phyloP scores from a whole-genome alignment of 2,329 filamentous ascomycete species.

The Colletotrichum sp. region DNA sequence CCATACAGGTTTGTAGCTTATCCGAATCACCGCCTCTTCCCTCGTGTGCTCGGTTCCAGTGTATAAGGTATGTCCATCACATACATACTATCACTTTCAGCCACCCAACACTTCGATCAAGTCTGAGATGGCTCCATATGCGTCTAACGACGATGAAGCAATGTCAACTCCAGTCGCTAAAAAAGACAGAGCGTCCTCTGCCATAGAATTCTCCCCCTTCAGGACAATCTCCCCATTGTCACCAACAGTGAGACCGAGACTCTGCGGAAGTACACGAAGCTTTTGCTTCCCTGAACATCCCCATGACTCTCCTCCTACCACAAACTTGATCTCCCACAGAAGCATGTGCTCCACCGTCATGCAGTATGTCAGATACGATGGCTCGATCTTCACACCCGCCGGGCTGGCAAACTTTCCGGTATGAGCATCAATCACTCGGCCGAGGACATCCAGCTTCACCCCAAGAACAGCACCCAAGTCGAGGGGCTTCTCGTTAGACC shows the following conservation, averaged over 20 bases:
- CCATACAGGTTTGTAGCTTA: not conserved
- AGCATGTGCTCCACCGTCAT: not conserved
- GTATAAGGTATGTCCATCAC: not conserved
- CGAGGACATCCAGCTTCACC: not conserved
- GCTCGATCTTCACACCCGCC: not conserved
- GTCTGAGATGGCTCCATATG: not conserved
- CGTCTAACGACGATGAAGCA: not conserved
- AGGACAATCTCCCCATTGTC: not conserved
- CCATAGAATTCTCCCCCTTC: not conserved
- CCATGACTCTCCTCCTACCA: not conserved
- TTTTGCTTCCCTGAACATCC: not conserved
- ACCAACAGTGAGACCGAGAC: not conserved
- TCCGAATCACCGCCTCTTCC: not conserved
- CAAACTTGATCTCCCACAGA: not conserved
- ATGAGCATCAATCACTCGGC: not conserved
- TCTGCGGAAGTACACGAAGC: not conserved
- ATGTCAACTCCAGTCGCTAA: not conserved
- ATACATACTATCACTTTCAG: not conserved
- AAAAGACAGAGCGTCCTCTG: not conserved
- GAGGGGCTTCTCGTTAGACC: not conserved
- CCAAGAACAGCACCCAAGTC: not conserved
- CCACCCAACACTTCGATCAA: not conserved
- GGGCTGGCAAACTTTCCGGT: not conserved
- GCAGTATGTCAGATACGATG: not conserved
- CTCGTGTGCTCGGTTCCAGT: not conserved